A percentile compares a stretch with the other conserved stretches of the same genome.
Conservation (phyloP, 1,284 basidiomycete species). For the Entoloma clypeatum region DNA sequence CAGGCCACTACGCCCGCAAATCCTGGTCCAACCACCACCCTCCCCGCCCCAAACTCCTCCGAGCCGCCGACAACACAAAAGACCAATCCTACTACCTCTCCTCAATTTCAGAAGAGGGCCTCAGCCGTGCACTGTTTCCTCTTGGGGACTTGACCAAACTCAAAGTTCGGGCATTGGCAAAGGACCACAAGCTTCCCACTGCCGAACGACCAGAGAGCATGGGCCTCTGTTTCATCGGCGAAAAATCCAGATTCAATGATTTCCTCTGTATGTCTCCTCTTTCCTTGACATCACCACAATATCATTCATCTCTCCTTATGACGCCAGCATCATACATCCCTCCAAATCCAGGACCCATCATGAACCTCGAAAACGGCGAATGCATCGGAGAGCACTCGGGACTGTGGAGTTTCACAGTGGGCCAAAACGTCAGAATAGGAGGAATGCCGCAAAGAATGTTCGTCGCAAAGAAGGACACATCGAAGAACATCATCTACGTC, state of each 20-base stretch:
- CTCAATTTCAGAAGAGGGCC: constrained; percentile 62
- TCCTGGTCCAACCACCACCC: constrained; percentile 36
- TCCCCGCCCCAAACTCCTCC: constrained; percentile 57
- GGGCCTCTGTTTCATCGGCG: constrained; percentile 96
- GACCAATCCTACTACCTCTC: constrained; percentile 96
- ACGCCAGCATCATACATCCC: constrained; percentile 72
- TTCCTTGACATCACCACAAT: not conserved
- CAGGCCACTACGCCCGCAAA: constrained; percentile 90
- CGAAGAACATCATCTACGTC: constrained; percentile 64
- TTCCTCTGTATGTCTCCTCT: constrained; percentile 60
- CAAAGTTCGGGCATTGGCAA: constrained; percentile 78
- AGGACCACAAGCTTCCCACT: constrained; percentile 64
- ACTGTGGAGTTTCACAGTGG: constrained; percentile 88
- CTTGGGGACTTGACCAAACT: constrained; percentile 65
- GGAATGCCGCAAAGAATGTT: constrained; percentile 68
- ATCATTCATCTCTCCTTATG: not conserved
- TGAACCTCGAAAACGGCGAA: constrained; percentile 54
- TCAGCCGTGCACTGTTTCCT: constrained; percentile 76
- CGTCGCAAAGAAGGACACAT: constrained; percentile 70
- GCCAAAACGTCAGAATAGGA: constrained; percentile 59
- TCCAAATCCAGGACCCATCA: constrained; percentile 64
- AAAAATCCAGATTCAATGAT: constrained; percentile 67
- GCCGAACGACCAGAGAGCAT: constrained; percentile 85
- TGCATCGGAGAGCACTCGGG: constrained; percentile 68
- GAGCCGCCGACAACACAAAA: constrained; percentile 67